phyloP scores from a whole-genome alignment of 2,329 filamentous ascomycete genomes.

The Pseudogymnoascus sp. region DNA sequence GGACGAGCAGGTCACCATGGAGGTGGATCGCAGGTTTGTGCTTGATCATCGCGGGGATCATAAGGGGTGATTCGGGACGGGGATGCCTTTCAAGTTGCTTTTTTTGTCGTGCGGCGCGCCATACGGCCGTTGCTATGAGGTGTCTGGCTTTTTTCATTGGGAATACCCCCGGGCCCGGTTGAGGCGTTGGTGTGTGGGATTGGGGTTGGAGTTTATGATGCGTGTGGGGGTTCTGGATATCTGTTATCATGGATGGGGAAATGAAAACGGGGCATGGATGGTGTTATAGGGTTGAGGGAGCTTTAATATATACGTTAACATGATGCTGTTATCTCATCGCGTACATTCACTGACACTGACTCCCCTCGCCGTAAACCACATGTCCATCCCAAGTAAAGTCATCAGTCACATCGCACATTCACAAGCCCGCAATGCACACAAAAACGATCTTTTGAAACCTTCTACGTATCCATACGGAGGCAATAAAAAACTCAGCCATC shows the following conservation, averaged over 20 bases:
- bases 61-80: not conserved
- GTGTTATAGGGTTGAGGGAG: not conserved
- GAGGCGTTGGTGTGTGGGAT: not conserved
- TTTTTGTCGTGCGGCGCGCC: not conserved
- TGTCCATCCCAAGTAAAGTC: not conserved
- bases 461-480: conserved; percentile 1
- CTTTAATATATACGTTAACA: not conserved
- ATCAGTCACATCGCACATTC: not conserved
- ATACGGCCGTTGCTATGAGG: not conserved
- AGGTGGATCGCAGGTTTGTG: conserved; percentile 68
- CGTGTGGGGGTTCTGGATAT: not conserved
- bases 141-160: not conserved
- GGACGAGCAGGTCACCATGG: conserved; percentile 62
- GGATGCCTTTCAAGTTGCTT: not conserved
- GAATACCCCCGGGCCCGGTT: conserved; percentile 2
- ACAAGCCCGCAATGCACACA: not conserved
- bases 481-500: not conserved
- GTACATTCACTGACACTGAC: not conserved
- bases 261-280: not conserved
- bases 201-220: not conserved
- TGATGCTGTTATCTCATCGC: not conserved
- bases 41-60: conserved; percentile 53
- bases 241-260: not conserved
- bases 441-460: not conserved
- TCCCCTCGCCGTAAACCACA: not conserved